Evolutionary conservation across 768 basidiomycete species (phyloP).

Genomic region (Erythrobasidium yunnanense): DNA sequence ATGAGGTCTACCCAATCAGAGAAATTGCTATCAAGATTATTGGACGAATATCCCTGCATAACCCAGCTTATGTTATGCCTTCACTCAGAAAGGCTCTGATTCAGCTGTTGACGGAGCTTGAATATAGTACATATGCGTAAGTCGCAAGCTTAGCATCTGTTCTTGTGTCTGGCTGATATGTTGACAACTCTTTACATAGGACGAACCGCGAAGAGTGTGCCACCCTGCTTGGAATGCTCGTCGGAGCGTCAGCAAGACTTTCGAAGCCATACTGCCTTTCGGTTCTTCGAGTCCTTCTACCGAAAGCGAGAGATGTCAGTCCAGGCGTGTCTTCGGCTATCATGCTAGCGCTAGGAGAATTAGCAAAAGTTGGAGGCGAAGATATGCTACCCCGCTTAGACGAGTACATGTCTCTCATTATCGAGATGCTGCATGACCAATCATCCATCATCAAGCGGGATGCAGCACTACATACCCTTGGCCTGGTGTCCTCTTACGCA

Average conservation of each 20-base stretch:
- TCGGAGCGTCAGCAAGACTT: constrained; percentile 80
- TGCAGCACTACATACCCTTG: constrained; percentile 83
- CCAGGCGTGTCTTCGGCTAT: constrained; percentile 83
- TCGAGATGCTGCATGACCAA: constrained; percentile 78
- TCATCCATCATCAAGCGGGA: constrained; percentile 62
- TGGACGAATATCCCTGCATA: constrained; percentile 83
- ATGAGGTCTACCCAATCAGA: constrained; percentile 88
- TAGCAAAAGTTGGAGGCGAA: constrained; percentile 85
- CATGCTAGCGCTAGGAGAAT: constrained; percentile 84
- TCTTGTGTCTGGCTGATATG: neutral
- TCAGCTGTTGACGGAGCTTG: constrained; percentile 87
- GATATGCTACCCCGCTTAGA: constrained; percentile 72
- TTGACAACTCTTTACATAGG: no score
- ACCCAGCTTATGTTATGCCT: constrained; percentile 98
- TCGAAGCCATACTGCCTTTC: constrained; percentile 93
- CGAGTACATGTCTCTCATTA: constrained; percentile 79
- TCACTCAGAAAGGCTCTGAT: constrained; percentile 88
- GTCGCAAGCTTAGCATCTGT: constrained; percentile 40
- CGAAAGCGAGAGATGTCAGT: constrained; percentile 74
- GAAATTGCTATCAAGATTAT: constrained; percentile 82
- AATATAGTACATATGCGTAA: constrained; percentile 80
- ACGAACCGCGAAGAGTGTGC: constrained; percentile 69
- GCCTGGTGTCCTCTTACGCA: constrained; percentile 89
- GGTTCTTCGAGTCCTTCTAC: constrained; percentile 81
- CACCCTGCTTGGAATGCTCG: constrained; percentile 71